These are phyloP conservation scores for Casuarina glauca DNA, from an alignment of 306 rosid species.

Conservation along the genomic window DNA sequence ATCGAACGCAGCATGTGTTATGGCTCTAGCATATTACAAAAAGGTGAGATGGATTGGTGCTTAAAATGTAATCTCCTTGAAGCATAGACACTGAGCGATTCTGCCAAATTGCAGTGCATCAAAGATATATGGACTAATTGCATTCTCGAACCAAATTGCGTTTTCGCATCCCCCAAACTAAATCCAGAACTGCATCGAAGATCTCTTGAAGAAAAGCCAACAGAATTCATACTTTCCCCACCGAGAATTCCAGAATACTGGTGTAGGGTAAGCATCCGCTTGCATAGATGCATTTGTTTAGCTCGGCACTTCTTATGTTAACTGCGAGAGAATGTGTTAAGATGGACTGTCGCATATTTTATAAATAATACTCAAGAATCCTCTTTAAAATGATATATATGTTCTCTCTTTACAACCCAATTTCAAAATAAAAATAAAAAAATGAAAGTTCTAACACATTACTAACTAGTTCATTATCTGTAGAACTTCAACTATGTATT, in stretches of 20 bases:
- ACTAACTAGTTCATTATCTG: background rate
- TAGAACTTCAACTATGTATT: conserved; percentile 26
- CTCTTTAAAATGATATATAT: too few species aligned
- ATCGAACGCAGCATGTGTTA: conserved; percentile 1
- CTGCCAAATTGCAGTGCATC: background rate
- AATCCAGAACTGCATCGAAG: background rate
- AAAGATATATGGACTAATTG: background rate
- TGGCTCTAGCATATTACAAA: conserved; percentile 14
- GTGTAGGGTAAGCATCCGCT: conserved; percentile 27
- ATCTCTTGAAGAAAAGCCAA: background rate
- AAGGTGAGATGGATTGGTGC: background rate
- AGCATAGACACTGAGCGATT: background rate
- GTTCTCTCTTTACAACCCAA: too few species aligned
- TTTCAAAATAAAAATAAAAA: too few species aligned
- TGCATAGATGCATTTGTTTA: too few species aligned
- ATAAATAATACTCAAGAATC: too few species aligned
- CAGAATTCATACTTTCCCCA: conserved; percentile 14
- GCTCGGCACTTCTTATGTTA: too few species aligned
- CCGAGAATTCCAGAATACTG: conserved; percentile 10
- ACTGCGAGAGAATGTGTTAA: too few species aligned
- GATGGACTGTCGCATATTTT: too few species aligned
- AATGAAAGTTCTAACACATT: too few species aligned
- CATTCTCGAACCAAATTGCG: conserved; percentile 21
- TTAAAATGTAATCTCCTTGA: background rate
- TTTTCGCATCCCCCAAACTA: conserved; percentile 17